Conservation (phyloP, 441 rosid species). For the Hura crepitans region DNA sequence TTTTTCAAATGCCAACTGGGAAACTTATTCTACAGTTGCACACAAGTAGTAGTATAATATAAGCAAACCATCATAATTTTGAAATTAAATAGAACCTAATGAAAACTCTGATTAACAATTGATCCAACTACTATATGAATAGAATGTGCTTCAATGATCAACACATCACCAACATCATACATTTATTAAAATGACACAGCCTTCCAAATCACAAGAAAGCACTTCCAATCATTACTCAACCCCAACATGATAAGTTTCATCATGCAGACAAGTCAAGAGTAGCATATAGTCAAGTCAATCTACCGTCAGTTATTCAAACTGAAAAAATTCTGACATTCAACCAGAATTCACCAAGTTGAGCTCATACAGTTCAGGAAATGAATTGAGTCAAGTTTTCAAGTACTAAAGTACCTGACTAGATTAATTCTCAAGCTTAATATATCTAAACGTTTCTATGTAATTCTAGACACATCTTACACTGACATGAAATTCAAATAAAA, state of each 20-base stretch:
- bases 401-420: not conserved
- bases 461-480: no score
- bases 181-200: not conserved
- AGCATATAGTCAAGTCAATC: no score
- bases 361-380: not conserved
- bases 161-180: not conserved
- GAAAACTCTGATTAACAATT: not conserved
- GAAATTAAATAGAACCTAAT: not conserved
- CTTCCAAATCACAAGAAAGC: not conserved
- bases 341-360: not conserved
- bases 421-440: not conserved
- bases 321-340: no score
- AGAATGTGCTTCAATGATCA: not conserved
- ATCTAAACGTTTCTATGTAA: not conserved
- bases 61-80: not conserved
- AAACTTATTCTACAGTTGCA: not conserved
- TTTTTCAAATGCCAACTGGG: not conserved
- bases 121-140: not conserved
- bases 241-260: not conserved
- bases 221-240: not conserved
- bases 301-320: no score
- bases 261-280: not conserved
- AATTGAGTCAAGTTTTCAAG: not conserved
- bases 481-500: no score
- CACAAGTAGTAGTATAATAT: not conserved